Percentiles rank a stretch among this genome's conserved stretches.
These are phyloP conservation scores for Kingdonia uniflora DNA, from an alignment of 164 flowering plant species.

Conservation along the genomic window DNA sequence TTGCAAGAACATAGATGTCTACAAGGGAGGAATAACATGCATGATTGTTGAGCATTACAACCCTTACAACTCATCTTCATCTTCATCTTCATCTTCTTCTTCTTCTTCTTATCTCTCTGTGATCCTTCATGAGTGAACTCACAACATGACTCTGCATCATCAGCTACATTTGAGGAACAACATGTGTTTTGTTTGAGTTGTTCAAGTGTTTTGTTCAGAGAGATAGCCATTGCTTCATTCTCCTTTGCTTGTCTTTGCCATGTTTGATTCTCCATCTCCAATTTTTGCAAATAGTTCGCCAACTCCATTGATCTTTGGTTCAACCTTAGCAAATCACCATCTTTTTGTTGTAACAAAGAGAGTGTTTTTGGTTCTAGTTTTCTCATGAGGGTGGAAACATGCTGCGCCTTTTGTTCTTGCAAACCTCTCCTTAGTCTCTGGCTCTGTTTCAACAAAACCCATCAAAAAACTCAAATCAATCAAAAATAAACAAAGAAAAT, in stretches of 20 bases:
- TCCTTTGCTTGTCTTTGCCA: conserved; percentile 65
- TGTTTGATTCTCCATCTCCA: conserved; percentile 28
- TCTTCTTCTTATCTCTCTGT: conserved; percentile 5
- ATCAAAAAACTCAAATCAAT: not conserved
- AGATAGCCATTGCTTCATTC: conserved; percentile 39
- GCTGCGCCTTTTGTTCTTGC: conserved; percentile 33
- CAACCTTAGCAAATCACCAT: conserved; percentile 26
- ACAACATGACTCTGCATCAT: conserved; percentile 56
- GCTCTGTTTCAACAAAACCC: conserved; percentile 22
- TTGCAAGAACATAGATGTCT: conserved; percentile 66
- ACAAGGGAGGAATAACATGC: conserved; percentile 64
- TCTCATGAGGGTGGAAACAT: conserved; percentile 11
- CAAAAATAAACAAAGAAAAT: not conserved
- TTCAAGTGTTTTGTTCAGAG: conserved; percentile 34
- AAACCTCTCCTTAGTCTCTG: conserved; percentile 33
- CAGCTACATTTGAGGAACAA: conserved; percentile 19
- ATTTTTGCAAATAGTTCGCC: conserved; percentile 17
- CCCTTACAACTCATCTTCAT: conserved; percentile 32
- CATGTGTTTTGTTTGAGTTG: conserved; percentile 27
- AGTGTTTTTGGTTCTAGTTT: conserved; percentile 20
- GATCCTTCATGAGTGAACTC: conserved; percentile 11
- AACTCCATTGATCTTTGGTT: conserved; percentile 26
- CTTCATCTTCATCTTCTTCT: not conserved
- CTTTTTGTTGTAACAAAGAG: conserved; percentile 25
- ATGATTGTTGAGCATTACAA: conserved; percentile 34